Evolutionary conservation across 1,284 basidiomycete species (phyloP).

Genomic region (Phlebopus sp.): DNA sequence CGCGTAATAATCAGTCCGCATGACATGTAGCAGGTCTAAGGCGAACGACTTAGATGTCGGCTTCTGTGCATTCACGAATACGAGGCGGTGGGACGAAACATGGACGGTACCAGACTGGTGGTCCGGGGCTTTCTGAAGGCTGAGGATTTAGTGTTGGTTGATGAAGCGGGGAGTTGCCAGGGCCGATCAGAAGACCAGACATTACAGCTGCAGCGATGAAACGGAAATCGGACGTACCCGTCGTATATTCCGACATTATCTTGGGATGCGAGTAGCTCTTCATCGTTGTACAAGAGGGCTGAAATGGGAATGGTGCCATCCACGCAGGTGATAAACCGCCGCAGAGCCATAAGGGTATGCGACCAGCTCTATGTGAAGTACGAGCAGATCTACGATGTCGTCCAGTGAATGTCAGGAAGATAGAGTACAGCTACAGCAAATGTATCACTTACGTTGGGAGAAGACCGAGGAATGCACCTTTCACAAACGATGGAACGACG

Average conservation of each 20-base stretch:
- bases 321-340: conserved; percentile 49
- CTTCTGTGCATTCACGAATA: conserved; percentile 70
- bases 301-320: conserved; percentile 74
- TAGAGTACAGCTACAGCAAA: neutral
- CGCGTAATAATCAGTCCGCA: conserved; percentile 86
- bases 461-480: no score
- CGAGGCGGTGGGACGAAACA: conserved; percentile 82
- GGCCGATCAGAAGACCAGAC: conserved; percentile 16
- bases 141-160: conserved; percentile 40
- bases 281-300: conserved; percentile 76
- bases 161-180: conserved; percentile 16
- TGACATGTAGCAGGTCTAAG: conserved; percentile 65
- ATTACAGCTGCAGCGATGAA: conserved; percentile 12
- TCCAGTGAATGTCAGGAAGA: neutral
- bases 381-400: neutral
- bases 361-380: neutral
- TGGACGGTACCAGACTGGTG: conserved; percentile 74
- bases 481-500: no score
- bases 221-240: conserved; percentile 54
- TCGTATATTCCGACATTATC: conserved; percentile 87
- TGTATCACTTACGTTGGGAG: no score
- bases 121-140: conserved; percentile 75
- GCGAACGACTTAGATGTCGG: conserved; percentile 53
- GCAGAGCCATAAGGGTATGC: conserved; percentile 45
- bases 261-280: conserved; percentile 70